These are phyloP conservation scores for Neurospora sp. DNA, from an alignment of 495 filamentous ascomycete genomes.

Conservation along the genomic window DNA sequence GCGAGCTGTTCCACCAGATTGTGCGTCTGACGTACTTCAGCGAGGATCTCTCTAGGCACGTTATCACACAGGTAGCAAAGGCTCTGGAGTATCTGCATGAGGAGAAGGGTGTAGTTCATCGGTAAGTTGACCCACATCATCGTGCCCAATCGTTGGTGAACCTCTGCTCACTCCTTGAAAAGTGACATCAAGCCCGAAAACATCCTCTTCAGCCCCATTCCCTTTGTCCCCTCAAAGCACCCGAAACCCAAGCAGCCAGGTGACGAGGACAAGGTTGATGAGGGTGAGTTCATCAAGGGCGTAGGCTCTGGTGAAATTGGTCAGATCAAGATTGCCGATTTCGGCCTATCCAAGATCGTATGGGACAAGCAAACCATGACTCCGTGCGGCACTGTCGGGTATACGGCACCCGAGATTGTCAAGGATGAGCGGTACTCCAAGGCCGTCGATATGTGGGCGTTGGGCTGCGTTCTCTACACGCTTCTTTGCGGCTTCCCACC, in stretches of 20 bases:
- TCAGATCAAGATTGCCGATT: conserved; percentile 93
- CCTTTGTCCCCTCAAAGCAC: conserved; percentile 67
- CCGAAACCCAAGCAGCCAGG: conserved; percentile 71
- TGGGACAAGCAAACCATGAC: conserved; percentile 99
- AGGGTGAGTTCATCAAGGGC: conserved; percentile 83
- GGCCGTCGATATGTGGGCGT: conserved; percentile 98
- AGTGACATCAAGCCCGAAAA: conserved; percentile 99
- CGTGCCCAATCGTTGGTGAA: neutral
- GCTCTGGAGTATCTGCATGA: conserved; percentile 93
- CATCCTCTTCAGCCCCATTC: conserved; percentile 79
- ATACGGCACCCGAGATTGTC: conserved; percentile 98
- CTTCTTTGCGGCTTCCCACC: conserved; percentile 94
- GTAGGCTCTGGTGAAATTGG: conserved; percentile 89
- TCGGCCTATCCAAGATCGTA: conserved; percentile 92
- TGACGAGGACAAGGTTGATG: conserved; percentile 95
- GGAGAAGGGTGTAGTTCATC: conserved; percentile 88
- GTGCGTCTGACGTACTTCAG: conserved; percentile 97
- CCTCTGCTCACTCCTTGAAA: conserved; percentile 5
- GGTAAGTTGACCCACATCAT: conserved; percentile 46
- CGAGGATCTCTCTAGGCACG: conserved; percentile 87
- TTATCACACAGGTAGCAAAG: conserved; percentile 87
- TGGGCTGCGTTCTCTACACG: conserved; percentile 95
- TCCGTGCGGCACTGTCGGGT: conserved; percentile 94
- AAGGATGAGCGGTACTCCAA: conserved; percentile 99
- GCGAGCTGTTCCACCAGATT: conserved; percentile 97